phyloP scores from a whole-genome alignment of 306 rosid genomes.

The Citrullus colocynthis region DNA sequence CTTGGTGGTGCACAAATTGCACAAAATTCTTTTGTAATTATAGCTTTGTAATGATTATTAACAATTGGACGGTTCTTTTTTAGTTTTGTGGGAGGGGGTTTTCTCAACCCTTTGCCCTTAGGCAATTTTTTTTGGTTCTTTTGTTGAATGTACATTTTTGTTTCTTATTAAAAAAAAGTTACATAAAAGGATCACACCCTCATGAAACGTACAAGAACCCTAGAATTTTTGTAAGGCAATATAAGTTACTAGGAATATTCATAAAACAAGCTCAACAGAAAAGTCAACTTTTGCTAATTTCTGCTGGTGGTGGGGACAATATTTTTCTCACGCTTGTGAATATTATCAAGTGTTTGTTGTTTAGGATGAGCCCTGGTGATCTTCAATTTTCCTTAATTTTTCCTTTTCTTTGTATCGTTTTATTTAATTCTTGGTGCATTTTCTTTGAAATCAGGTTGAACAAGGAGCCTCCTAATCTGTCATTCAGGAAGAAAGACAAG shows the following conservation, averaged over 20 bases:
- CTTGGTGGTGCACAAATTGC: too few relatives aligned
- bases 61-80: too few relatives aligned
- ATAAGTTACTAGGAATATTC: neutral
- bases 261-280: neutral
- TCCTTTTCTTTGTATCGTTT: neutral
- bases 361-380: neutral
- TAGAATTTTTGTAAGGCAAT: neutral
- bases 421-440: neutral
- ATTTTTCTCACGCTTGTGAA: neutral
- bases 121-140: too few relatives aligned
- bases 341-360: neutral
- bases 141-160: too few relatives aligned
- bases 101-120: too few relatives aligned
- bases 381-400: neutral
- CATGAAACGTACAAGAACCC: neutral
- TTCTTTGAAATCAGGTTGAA: slow-evolving; percentile 48
- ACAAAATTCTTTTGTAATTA: too few relatives aligned
- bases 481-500: slow-evolving; percentile 91
- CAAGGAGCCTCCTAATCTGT: slow-evolving; percentile 88
- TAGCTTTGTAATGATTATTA: too few relatives aligned
- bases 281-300: neutral
- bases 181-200: neutral
- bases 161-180: too few relatives aligned
- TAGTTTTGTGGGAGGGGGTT: too few relatives aligned
- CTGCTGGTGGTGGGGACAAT: neutral